A percentile compares a stretch with the other conserved stretches of the same genome.
Conservation (phyloP, 2,329 filamentous ascomycete species). For the Xylaria sp. region DNA sequence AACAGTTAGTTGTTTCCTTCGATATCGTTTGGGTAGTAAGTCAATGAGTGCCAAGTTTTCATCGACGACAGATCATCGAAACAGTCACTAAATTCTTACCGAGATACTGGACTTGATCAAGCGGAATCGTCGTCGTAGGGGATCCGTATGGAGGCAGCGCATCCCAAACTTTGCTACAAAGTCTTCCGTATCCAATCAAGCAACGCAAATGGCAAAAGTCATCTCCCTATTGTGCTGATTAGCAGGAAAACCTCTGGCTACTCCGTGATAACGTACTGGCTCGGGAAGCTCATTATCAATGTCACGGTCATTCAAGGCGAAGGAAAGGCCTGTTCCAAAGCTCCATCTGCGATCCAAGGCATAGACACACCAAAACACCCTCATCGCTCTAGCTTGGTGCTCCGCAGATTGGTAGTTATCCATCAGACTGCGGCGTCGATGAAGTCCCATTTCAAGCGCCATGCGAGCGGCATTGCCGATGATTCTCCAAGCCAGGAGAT, state of each 20-base stretch:
- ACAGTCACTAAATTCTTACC: neutral
- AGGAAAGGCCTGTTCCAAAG: slow-evolving; percentile 7
- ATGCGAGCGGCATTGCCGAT: slow-evolving; percentile 7
- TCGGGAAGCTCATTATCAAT: slow-evolving; percentile 7
- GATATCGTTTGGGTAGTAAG: neutral
- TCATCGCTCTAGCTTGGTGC: neutral
- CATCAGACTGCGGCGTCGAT: slow-evolving; percentile 7
- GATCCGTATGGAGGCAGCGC: slow-evolving; percentile 7
- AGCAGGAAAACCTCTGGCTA: neutral
- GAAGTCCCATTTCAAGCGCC: slow-evolving; percentile 9
- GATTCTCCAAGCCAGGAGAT: slow-evolving; percentile 8
- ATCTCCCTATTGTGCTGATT: neutral
- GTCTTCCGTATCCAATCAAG: slow-evolving; percentile 6
- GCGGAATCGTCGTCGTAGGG: slow-evolving; percentile 2
- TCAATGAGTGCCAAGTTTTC: neutral
- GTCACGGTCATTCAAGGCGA: slow-evolving; percentile 7
- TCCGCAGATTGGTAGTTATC: slow-evolving; percentile 7
- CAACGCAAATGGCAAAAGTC: slow-evolving; percentile 5
- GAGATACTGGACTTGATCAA: slow-evolving; percentile 9
- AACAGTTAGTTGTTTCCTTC: neutral
- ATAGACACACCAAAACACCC: slow-evolving; percentile 10
- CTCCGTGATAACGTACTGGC: neutral
- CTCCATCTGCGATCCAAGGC: slow-evolving; percentile 10
- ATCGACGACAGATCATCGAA: neutral
- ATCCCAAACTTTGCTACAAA: slow-evolving; percentile 9